A percentile compares a stretch with the other conserved stretches of the same genome.
These are phyloP conservation scores for Plasmopara viticola DNA, from an alignment of 352 stramenopile genomes.

Conservation along the genomic window DNA sequence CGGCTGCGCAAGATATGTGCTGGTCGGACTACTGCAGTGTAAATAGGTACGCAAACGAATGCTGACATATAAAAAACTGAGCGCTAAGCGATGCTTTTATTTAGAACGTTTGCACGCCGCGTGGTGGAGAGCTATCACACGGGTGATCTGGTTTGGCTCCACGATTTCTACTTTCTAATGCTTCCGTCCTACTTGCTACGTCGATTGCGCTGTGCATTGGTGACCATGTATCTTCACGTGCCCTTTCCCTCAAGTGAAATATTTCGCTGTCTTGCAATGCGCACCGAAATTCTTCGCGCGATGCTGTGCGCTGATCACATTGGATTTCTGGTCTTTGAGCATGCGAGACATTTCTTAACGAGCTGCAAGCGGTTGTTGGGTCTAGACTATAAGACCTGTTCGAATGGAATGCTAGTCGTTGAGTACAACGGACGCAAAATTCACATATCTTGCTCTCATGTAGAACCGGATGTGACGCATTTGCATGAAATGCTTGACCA, in stretches of 20 bases:
- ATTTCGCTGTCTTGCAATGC: constrained; percentile 93
- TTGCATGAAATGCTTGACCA: constrained; percentile 59
- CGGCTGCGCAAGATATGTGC: constrained; percentile 53
- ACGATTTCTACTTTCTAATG: constrained; percentile 97
- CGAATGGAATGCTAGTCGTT: constrained; percentile 86
- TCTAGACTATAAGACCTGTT: constrained; percentile 88
- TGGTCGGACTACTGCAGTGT: constrained; percentile 90
- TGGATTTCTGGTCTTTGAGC: constrained; percentile 92
- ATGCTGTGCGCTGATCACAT: constrained; percentile 91
- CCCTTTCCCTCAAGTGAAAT: constrained; percentile 98
- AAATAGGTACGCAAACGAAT: not conserved
- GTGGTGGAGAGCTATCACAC: constrained; percentile 72
- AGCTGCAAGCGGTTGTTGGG: constrained; percentile 91
- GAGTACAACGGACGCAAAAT: constrained; percentile 95
- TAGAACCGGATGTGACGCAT: constrained; percentile 54
- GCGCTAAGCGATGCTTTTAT: too few relatives aligned
- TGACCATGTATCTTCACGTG: constrained; percentile 97
- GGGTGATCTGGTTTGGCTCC: constrained; percentile 93
- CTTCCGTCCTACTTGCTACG: constrained; percentile 96
- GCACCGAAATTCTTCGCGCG: constrained; percentile 85
- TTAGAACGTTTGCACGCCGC: constrained; percentile 48
- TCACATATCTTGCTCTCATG: constrained; percentile 74
- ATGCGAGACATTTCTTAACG: constrained; percentile 90
- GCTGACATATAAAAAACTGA: too few relatives aligned
- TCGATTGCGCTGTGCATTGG: constrained; percentile 85